These are phyloP conservation scores for Rhizodiscina lignyota DNA, from an alignment of 495 filamentous ascomycete genomes.

Conservation along the genomic window DNA sequence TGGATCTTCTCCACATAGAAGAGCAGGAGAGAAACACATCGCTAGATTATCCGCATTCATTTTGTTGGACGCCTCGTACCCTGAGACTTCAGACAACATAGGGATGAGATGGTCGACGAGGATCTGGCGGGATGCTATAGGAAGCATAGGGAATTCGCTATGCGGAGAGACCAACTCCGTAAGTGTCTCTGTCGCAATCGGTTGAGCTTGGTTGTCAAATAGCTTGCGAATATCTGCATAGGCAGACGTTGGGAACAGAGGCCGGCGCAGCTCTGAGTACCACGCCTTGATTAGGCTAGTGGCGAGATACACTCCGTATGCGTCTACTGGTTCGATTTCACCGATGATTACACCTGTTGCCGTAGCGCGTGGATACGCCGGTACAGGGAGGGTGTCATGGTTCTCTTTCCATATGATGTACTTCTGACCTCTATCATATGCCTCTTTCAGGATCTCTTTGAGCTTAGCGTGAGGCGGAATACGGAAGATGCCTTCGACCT, in stretches of 20 bases:
- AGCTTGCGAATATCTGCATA: conserved; percentile 24
- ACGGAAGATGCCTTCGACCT: conserved; percentile 34
- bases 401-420: conserved; percentile 33
- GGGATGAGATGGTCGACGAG: conserved; percentile 34
- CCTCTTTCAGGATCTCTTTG: conserved; percentile 31
- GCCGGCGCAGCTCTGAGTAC: conserved; percentile 35
- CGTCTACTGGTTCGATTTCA: conserved; percentile 27
- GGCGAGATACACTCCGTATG: conserved; percentile 32
- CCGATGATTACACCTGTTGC: conserved; percentile 16
- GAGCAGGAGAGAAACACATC: conserved; percentile 30
- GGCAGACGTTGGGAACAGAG: conserved; percentile 28
- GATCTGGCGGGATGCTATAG: conserved; percentile 24
- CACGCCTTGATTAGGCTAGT: conserved; percentile 36
- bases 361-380: conserved; percentile 12
- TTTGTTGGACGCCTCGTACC: conserved; percentile 27
- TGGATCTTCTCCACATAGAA: conserved; percentile 26
- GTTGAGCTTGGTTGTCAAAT: conserved; percentile 15
- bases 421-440: conserved; percentile 35
- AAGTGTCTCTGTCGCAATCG: conserved; percentile 12
- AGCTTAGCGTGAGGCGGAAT: conserved; percentile 29
- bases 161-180: conserved; percentile 18
- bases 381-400: conserved; percentile 14
- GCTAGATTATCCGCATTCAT: conserved; percentile 35
- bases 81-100: conserved; percentile 27
- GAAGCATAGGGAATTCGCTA: conserved; percentile 24